A percentile compares a stretch with the other conserved stretches of the same genome.
These are phyloP conservation scores for Lactarius trivialis DNA, from an alignment of 768 basidiomycete genomes.

Conservation along the genomic window DNA sequence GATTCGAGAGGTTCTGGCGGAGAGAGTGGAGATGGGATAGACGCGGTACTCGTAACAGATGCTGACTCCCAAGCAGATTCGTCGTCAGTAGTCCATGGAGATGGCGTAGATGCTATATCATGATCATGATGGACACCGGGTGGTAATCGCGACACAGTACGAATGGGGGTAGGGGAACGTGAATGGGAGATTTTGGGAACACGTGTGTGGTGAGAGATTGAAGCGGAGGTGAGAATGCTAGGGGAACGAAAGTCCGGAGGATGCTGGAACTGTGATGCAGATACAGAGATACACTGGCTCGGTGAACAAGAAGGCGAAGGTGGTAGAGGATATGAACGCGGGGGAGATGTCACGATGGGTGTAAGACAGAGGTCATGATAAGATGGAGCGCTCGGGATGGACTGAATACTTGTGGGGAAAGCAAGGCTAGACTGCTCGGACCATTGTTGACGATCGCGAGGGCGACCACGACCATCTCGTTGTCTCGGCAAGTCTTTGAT, in stretches of 20 bases:
- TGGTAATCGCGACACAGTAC: slow-evolving; percentile 27
- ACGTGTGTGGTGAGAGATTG: slow-evolving; percentile 8
- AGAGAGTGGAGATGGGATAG: slow-evolving; percentile 43
- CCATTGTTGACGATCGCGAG: slow-evolving; percentile 45
- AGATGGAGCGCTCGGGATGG: slow-evolving; percentile 25
- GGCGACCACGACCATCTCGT: slow-evolving; percentile 51
- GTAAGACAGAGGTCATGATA: slow-evolving; percentile 28
- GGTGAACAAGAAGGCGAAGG: slow-evolving; percentile 34
- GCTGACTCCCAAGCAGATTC: slow-evolving; percentile 73
- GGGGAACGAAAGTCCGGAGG: slow-evolving; percentile 9
- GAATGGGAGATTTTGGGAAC: slow-evolving; percentile 26
- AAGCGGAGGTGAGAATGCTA: slow-evolving; percentile 10
- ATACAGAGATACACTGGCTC: background rate
- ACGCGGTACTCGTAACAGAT: slow-evolving; percentile 55
- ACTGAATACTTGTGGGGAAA: slow-evolving; percentile 28
- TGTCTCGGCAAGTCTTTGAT: slow-evolving; percentile 40
- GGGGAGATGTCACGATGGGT: slow-evolving; percentile 32
- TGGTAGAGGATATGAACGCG: slow-evolving; percentile 27
- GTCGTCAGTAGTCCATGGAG: slow-evolving; percentile 72
- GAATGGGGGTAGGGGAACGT: slow-evolving; percentile 36
- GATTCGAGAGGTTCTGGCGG: slow-evolving; percentile 31
- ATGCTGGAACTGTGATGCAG: slow-evolving; percentile 1
- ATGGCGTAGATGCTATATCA: slow-evolving; percentile 32
- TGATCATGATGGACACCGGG: slow-evolving; percentile 18
- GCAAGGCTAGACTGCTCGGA: slow-evolving; percentile 33